Evolutionary conservation across 1,284 basidiomycete species (phyloP).

Genomic region (Pascua sp.): DNA sequence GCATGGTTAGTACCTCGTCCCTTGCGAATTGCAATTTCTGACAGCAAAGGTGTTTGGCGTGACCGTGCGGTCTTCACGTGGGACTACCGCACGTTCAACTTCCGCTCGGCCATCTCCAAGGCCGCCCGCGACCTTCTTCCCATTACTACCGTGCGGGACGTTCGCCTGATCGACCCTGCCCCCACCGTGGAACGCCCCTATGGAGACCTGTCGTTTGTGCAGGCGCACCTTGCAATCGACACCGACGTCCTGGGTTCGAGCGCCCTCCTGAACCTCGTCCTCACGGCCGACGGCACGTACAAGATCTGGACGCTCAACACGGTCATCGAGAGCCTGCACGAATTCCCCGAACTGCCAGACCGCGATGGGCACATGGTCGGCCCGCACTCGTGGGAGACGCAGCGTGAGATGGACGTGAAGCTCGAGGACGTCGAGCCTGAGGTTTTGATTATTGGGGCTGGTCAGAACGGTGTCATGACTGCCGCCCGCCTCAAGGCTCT

Average conservation of each 20-base stretch:
- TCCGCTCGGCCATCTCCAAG: slow-evolving; percentile 45
- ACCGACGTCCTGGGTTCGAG: slow-evolving; percentile 54
- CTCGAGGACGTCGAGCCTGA: slow-evolving; percentile 43
- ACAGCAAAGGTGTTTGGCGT: slow-evolving; percentile 19
- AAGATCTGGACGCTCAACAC: slow-evolving; percentile 58
- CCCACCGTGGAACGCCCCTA: slow-evolving; percentile 53
- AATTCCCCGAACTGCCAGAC: slow-evolving; percentile 50
- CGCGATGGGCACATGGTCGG: slow-evolving; percentile 31
- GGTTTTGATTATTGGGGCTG: slow-evolving; percentile 54
- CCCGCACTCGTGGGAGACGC: slow-evolving; percentile 13
- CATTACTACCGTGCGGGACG: slow-evolving; percentile 28
- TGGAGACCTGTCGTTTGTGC: slow-evolving; percentile 59
- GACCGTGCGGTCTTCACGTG: slow-evolving; percentile 51
- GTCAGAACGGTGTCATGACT: slow-evolving; percentile 48
- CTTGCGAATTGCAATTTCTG: not conserved
- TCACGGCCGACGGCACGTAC: slow-evolving; percentile 51
- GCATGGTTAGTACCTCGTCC: slow-evolving; percentile 10
- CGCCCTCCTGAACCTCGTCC: slow-evolving; percentile 58
- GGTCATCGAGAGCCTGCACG: slow-evolving; percentile 56
- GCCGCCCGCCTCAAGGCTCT: slow-evolving; percentile 50
- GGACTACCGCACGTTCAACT: slow-evolving; percentile 63
- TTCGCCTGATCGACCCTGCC: slow-evolving; percentile 49
- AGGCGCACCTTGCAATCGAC: slow-evolving; percentile 57
- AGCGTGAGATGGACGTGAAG: slow-evolving; percentile 10
- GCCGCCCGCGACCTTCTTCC: slow-evolving; percentile 25